Conservation (phyloP, 176 grass and related monocot species). For the Stipa capillata region DNA sequence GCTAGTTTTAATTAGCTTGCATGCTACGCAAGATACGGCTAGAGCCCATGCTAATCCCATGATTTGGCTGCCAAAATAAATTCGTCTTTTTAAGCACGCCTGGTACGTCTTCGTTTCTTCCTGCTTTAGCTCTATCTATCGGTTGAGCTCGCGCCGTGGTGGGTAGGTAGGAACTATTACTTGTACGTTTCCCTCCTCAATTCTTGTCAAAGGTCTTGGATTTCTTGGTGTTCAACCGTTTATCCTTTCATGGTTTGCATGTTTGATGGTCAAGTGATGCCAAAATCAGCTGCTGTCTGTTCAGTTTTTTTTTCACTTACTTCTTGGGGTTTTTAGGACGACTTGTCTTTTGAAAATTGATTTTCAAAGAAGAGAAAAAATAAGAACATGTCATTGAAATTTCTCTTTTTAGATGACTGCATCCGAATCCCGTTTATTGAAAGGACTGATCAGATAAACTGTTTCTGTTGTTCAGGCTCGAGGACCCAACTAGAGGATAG, state of each 20-base stretch:
- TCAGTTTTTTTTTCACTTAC: not conserved
- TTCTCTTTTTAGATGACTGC: not conserved
- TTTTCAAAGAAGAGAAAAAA: not conserved
- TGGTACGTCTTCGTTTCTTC: not conserved
- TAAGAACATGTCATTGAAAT: not conserved
- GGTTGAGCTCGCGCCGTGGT: not conserved
- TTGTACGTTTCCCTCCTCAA: not conserved
- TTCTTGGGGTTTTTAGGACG: not conserved
- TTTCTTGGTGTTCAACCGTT: not conserved
- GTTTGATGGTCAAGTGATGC: not conserved
- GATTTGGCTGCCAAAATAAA: not conserved
- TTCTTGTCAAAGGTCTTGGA: not conserved
- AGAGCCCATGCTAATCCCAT: not conserved
- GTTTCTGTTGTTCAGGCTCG: conserved; percentile 5
- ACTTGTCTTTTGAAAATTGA: not conserved
- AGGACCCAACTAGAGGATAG: not conserved
- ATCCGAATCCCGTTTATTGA: not conserved
- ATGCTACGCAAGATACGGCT: not conserved
- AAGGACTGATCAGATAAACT: not conserved
- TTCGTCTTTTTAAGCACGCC: not conserved
- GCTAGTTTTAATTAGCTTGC: not conserved
- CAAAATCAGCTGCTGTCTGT: not conserved
- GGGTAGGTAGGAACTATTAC: not conserved
- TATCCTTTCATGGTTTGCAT: not conserved
- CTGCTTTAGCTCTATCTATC: not conserved